phyloP scores from a whole-genome alignment of 2,329 filamentous ascomycete species.

The Colletotrichum musae region DNA sequence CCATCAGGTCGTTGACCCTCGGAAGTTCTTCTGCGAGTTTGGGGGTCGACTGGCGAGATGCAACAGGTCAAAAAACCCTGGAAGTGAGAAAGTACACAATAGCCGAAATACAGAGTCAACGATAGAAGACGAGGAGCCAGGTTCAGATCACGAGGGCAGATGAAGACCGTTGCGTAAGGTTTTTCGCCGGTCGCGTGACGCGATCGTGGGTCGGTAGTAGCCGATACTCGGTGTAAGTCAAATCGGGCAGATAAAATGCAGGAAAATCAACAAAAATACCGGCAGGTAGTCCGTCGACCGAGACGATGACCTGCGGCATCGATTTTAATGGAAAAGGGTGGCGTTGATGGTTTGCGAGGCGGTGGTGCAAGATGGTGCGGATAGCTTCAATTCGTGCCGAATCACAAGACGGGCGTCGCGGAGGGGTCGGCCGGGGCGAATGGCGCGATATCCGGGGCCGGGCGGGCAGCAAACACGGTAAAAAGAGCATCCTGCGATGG shows the following conservation, averaged over 20 bases:
- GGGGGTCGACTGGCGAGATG: not conserved
- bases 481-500: conserved; percentile 17
- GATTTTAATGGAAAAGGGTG: conserved; percentile 12
- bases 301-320: conserved; percentile 24
- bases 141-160: conserved; percentile 4
- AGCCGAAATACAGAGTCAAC: too few species aligned
- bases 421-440: not conserved
- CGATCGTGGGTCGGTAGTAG: conserved; percentile 6
- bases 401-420: conserved; percentile 11
- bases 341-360: conserved; percentile 20
- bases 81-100: not conserved
- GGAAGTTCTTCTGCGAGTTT: too few species aligned
- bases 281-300: conserved; percentile 22
- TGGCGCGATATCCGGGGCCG: conserved; percentile 21
- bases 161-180: not conserved
- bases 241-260: conserved; percentile 32
- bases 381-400: conserved; percentile 41
- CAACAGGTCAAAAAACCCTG: not conserved
- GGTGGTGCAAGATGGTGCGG: conserved; percentile 41
- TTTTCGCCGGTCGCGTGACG: conserved; percentile 32
- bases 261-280: conserved; percentile 36
- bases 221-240: conserved; percentile 41
- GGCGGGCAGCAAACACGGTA: not conserved
- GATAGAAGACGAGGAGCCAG: not conserved
- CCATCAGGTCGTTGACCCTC: not conserved